A percentile compares a stretch with the other conserved stretches of the same genome.
Evolutionary conservation across 2,329 filamentous ascomycete genomes (phyloP).

Genomic region (Scedosporium aurantiacum): DNA sequence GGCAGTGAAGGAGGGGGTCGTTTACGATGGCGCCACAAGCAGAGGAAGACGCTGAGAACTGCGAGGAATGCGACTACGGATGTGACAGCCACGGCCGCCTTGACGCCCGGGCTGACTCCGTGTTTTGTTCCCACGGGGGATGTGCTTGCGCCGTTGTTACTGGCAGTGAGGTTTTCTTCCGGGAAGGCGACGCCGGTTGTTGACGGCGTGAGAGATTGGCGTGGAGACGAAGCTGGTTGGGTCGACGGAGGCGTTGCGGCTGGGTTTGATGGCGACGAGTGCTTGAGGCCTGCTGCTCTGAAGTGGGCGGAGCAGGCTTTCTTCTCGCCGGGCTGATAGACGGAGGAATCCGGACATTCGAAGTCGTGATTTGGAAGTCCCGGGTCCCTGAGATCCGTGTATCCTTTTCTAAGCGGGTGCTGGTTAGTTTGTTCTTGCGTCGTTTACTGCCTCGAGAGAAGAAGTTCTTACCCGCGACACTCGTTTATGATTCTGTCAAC

Average conservation of each 20-base stretch:
- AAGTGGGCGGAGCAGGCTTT: neutral
- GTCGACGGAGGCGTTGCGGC: neutral
- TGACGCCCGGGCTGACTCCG: slow-evolving; percentile 26
- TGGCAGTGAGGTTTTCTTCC: neutral
- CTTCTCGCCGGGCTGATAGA: neutral
- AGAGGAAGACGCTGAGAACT: slow-evolving; percentile 24
- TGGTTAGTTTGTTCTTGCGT: neutral
- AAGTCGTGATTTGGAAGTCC: neutral
- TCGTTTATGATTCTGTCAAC: slow-evolving; percentile 8
- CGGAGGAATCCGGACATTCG: slow-evolving; percentile 1
- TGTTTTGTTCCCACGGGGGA: neutral
- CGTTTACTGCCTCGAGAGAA: neutral
- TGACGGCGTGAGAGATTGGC: neutral
- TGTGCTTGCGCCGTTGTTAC: neutral
- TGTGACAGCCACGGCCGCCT: slow-evolving; percentile 33
- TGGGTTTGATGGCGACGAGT: neutral
- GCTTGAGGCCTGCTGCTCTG: neutral
- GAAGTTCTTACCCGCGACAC: slow-evolving; percentile 8
- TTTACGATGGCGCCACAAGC: slow-evolving; percentile 23
- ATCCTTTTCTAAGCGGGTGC: neutral
- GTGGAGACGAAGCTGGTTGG: neutral
- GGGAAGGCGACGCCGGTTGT: neutral
- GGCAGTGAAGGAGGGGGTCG: neutral
- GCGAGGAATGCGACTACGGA: slow-evolving; percentile 26
- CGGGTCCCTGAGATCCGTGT: neutral